Evolutionary conservation across 225 moss, liverwort and hornwort genomes (phyloP).

Genomic region (Thuidium tamariscinum): DNA sequence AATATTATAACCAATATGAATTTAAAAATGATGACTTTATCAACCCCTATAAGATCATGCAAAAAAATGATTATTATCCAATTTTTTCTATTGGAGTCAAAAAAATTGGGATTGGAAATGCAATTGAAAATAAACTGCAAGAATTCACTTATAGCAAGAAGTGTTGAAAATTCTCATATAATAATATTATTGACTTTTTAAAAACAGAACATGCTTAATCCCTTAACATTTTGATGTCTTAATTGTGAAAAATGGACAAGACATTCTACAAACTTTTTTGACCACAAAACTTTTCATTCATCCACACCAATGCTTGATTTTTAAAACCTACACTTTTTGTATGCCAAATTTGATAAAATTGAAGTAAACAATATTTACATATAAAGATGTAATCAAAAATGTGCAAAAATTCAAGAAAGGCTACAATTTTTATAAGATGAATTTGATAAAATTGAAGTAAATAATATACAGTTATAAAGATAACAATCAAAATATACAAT

Average conservation of each 20-base stretch:
- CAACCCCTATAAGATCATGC: not conserved
- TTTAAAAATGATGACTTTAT: not conserved
- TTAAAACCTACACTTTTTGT: not conserved
- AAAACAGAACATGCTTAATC: not conserved
- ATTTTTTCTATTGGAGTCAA: not conserved
- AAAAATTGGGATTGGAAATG: not conserved
- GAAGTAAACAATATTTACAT: not conserved
- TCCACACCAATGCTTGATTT: not conserved
- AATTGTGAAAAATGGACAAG: accelerated
- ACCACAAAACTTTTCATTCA: not conserved
- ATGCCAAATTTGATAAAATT: not conserved
- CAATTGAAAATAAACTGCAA: not conserved
- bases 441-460: not conserved
- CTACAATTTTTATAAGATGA: no score
- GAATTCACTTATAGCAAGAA: accelerated
- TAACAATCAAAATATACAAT: not conserved
- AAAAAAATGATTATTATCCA: not conserved
- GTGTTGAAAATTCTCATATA: not conserved
- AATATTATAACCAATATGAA: not conserved
- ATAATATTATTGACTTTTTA: no score
- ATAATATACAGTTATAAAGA: not conserved
- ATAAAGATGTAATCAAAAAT: not conserved
- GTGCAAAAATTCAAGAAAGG: not conserved
- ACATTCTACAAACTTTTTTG: not conserved
- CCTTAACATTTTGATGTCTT: accelerated